These are phyloP conservation scores for Leptomonas seymouri DNA, from an alignment of 208 protist species.

Conservation along the genomic window DNA sequence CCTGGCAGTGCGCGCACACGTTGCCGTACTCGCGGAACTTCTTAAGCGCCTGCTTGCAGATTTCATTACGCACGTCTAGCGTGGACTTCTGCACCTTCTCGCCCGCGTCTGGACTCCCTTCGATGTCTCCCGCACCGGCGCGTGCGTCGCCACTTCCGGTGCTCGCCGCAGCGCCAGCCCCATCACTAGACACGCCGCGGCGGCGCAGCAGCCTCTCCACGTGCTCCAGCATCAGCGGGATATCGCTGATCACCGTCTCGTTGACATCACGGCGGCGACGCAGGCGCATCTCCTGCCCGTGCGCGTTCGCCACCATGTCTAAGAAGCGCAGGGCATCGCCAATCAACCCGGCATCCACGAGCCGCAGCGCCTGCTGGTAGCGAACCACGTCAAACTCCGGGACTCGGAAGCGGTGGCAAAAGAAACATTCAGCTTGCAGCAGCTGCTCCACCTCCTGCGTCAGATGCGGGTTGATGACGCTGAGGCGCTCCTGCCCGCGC, in stretches of 20 bases:
- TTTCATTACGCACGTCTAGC: constrained; percentile 73
- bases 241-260: constrained; percentile 73
- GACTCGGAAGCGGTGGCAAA: constrained; percentile 81
- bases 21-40: constrained; percentile 62
- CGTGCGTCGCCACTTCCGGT: neutral
- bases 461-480: constrained; percentile 86
- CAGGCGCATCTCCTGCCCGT: constrained; percentile 51
- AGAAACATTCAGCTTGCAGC: constrained; percentile 87
- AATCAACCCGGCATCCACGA: constrained; percentile 72
- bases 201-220: constrained; percentile 57
- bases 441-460: constrained; percentile 73
- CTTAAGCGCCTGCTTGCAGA: constrained; percentile 71
- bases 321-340: constrained; percentile 86
- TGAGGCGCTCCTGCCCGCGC: constrained; percentile 43
- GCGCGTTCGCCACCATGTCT: constrained; percentile 64
- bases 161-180: neutral
- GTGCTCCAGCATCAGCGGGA: constrained; percentile 58
- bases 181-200: constrained; percentile 10
- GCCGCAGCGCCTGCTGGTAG: constrained; percentile 77
- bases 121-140: neutral
- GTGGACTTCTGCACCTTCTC: constrained; percentile 36
- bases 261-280: constrained; percentile 58
- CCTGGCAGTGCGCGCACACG: constrained; percentile 79
- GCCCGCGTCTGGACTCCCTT: neutral
- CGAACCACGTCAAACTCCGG: constrained; percentile 82